Percentiles rank a stretch among this genome's conserved stretches.
Conservation (phyloP, 2,329 filamentous ascomycete genomes). For the Colletotrichum scovillei region DNA sequence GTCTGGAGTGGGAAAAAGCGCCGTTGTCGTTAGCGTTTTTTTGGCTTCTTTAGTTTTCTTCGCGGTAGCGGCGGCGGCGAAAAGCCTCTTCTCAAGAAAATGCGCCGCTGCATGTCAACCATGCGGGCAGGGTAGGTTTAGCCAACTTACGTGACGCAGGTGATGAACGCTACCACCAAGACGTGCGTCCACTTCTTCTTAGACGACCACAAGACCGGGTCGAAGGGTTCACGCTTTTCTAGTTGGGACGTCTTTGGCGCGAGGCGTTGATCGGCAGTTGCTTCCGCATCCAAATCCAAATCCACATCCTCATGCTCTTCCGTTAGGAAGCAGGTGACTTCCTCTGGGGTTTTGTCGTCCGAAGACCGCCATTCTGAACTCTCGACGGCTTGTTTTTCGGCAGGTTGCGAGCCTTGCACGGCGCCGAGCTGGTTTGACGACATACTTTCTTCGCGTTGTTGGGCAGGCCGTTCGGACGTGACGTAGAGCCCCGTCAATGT, state of each 20-base stretch:
- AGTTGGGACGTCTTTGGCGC: slow-evolving; percentile 4
- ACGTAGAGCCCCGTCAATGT: not conserved
- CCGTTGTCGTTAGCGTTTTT: not conserved
- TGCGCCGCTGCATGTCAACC: not conserved
- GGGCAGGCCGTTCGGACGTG: not conserved
- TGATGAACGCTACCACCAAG: slow-evolving; percentile 17
- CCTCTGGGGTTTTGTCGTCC: slow-evolving; percentile 3
- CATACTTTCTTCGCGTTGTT: not conserved
- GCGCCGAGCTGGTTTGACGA: not conserved
- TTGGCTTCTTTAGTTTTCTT: not conserved
- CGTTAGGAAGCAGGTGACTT: slow-evolving; percentile 4
- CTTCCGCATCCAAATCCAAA: not conserved
- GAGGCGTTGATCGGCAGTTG: not conserved
- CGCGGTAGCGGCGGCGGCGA: not conserved
- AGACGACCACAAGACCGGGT: slow-evolving; percentile 14
- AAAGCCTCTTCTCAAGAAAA: not conserved
- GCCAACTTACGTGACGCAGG: slow-evolving; percentile 24
- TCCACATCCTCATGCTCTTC: not conserved
- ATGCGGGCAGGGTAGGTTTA: not conserved
- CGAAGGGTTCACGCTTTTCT: slow-evolving; percentile 2
- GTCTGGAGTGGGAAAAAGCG: not conserved
- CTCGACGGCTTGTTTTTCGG: not conserved
- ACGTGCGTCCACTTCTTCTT: slow-evolving; percentile 26
- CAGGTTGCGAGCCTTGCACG: not conserved
- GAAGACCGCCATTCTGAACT: not conserved